Evolutionary conservation across 2,329 filamentous ascomycete species (phyloP).

Genomic region (Whalleya microplaca): DNA sequence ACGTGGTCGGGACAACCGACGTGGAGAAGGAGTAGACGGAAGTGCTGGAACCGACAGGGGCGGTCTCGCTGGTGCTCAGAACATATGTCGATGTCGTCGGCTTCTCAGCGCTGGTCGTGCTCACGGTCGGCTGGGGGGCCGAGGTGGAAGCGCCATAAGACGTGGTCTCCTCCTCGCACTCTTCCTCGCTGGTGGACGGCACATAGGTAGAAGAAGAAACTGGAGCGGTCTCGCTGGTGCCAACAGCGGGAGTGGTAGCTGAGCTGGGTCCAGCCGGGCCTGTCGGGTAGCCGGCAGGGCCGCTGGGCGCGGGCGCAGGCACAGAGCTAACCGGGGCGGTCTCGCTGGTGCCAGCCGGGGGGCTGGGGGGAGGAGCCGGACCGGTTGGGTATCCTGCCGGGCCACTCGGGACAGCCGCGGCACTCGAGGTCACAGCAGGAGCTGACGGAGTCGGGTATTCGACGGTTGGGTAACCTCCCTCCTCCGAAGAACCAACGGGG

Average conservation of each 20-base stretch:
- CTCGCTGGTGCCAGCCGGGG: no score
- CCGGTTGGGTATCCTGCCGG: constrained; percentile 12
- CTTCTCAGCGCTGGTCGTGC: background rate
- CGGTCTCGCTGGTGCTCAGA: no score
- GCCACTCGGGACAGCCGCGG: no score
- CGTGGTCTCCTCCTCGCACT: constrained; percentile 4
- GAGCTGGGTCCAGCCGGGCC: no score
- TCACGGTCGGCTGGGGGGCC: background rate
- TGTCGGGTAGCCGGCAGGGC: no score
- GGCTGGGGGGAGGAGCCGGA: background rate
- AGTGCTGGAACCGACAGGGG: background rate
- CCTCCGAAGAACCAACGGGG: constrained; percentile 8
- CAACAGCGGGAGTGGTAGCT: no score
- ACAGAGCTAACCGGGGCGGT: no score
- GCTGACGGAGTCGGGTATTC: no score
- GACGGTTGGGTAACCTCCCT: constrained; percentile 12
- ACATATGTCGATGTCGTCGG: no score
- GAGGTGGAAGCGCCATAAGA: background rate
- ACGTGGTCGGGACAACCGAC: background rate
- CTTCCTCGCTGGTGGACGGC: constrained; percentile 15
- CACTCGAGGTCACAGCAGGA: no score
- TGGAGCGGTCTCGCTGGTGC: no score
- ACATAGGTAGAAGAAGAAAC: background rate
- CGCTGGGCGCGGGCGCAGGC: no score
- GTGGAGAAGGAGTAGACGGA: background rate